phyloP scores from a whole-genome alignment of 768 basidiomycete genomes.

The Cubamyces lactineus region DNA sequence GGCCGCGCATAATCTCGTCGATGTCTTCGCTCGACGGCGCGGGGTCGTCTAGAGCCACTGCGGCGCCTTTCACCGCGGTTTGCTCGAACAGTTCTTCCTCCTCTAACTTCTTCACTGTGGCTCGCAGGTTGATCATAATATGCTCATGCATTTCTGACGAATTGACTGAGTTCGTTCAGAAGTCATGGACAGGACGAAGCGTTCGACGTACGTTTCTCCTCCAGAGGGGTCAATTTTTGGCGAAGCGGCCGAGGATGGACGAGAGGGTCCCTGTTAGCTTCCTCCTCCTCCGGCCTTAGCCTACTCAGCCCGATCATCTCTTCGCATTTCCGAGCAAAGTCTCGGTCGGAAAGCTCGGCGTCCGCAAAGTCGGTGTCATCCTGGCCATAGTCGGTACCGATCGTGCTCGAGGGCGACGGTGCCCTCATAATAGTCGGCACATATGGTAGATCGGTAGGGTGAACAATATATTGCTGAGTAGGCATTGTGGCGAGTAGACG shows the following conservation, averaged over 20 bases:
- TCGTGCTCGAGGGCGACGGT: slow-evolving; percentile 50
- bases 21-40: slow-evolving; percentile 42
- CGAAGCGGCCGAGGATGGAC: slow-evolving; percentile 38
- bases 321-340: slow-evolving; percentile 42
- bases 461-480: slow-evolving; percentile 27
- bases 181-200: not conserved
- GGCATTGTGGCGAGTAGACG: slow-evolving; percentile 12
- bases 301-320: slow-evolving; percentile 39
- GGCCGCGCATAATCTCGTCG: slow-evolving; percentile 45
- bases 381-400: slow-evolving; percentile 49
- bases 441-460: slow-evolving; percentile 38
- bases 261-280: slow-evolving; percentile 35
- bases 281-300: slow-evolving; percentile 43
- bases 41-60: slow-evolving; percentile 38
- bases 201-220: slow-evolving; percentile 42
- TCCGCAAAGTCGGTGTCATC: slow-evolving; percentile 51
- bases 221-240: slow-evolving; percentile 32
- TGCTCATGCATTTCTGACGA: slow-evolving; percentile 38
- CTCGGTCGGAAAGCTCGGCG: slow-evolving; percentile 40
- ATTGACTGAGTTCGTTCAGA: slow-evolving; percentile 7
- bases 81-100: slow-evolving; percentile 49
- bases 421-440: slow-evolving; percentile 50
- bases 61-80: slow-evolving; percentile 40
- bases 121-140: slow-evolving; percentile 44
- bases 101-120: slow-evolving; percentile 43